Evolutionary conservation across 495 filamentous ascomycete genomes (phyloP).

Genomic region (Chaetomium tenue): DNA sequence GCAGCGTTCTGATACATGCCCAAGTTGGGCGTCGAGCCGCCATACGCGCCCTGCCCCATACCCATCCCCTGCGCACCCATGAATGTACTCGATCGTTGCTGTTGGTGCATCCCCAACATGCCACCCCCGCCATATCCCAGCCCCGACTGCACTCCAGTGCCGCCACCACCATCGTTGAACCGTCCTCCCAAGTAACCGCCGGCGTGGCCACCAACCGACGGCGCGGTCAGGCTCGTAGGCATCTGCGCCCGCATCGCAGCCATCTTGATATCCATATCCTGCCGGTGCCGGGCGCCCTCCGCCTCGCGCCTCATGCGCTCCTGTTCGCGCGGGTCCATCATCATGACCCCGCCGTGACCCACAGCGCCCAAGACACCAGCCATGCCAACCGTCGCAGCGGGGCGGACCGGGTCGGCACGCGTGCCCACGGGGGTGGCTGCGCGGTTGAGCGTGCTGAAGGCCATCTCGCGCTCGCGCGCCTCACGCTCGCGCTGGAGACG

Average conservation of each 20-base stretch:
- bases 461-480: slow-evolving; percentile 50
- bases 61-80: neutral
- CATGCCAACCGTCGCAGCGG: slow-evolving; percentile 55
- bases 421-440: slow-evolving; percentile 11
- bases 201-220: slow-evolving; percentile 27
- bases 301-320: slow-evolving; percentile 39
- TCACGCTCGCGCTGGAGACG: slow-evolving; percentile 74
- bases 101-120: slow-evolving; percentile 11
- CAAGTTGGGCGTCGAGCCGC: slow-evolving; percentile 21
- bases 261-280: slow-evolving; percentile 43
- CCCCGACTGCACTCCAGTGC: slow-evolving; percentile 21
- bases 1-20: neutral
- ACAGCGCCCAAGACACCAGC: slow-evolving; percentile 60
- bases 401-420: slow-evolving; percentile 25
- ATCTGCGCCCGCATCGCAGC: slow-evolving; percentile 44
- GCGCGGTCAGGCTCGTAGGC: slow-evolving; percentile 36
- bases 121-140: slow-evolving; percentile 21
- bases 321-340: slow-evolving; percentile 36
- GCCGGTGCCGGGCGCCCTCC: slow-evolving; percentile 35
- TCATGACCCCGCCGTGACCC: slow-evolving; percentile 27
- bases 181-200: slow-evolving; percentile 53
- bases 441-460: slow-evolving; percentile 22
- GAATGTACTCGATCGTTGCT: slow-evolving; percentile 20
- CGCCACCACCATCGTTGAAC: slow-evolving; percentile 52
- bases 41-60: neutral